phyloP scores from a whole-genome alignment of 2,329 filamentous ascomycete species.

The Anisogramma anomala region DNA sequence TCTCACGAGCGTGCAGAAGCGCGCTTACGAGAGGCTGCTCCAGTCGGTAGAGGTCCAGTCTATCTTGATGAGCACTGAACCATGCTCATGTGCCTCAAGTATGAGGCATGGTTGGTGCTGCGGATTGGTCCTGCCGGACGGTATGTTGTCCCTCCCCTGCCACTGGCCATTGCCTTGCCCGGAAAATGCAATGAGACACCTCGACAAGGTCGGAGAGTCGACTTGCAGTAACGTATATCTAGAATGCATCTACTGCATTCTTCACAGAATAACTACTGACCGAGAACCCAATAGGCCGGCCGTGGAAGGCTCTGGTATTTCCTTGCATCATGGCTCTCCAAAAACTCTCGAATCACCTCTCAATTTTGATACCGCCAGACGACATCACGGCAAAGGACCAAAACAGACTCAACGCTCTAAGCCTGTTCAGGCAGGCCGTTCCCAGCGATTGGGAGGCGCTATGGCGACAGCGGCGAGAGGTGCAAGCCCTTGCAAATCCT shows the following conservation, averaged over 20 bases:
- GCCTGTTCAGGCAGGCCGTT: slow-evolving; percentile 60
- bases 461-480: slow-evolving; percentile 63
- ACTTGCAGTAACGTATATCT: no score
- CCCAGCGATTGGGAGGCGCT: slow-evolving; percentile 65
- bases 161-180: not conserved
- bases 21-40: slow-evolving; percentile 77
- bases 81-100: slow-evolving; percentile 57
- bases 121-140: slow-evolving; percentile 44
- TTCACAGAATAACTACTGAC: no score
- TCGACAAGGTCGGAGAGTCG: no score
- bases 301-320: slow-evolving; percentile 72
- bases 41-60: slow-evolving; percentile 56
- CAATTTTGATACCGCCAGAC: slow-evolving; percentile 58
- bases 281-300: slow-evolving; percentile 20
- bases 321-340: slow-evolving; percentile 72
- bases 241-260: no score
- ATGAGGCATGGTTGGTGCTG: slow-evolving; percentile 78
- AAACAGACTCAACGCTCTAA: slow-evolving; percentile 67
- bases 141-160: not conserved
- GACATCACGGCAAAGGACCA: slow-evolving; percentile 48
- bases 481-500: slow-evolving; percentile 70
- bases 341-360: slow-evolving; percentile 88
- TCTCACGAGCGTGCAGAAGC: slow-evolving; percentile 66
- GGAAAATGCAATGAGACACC: not conserved
- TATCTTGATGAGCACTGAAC: slow-evolving; percentile 55